Conservation (phyloP, 352 stramenopile species). For the Pythium oligandrum region DNA sequence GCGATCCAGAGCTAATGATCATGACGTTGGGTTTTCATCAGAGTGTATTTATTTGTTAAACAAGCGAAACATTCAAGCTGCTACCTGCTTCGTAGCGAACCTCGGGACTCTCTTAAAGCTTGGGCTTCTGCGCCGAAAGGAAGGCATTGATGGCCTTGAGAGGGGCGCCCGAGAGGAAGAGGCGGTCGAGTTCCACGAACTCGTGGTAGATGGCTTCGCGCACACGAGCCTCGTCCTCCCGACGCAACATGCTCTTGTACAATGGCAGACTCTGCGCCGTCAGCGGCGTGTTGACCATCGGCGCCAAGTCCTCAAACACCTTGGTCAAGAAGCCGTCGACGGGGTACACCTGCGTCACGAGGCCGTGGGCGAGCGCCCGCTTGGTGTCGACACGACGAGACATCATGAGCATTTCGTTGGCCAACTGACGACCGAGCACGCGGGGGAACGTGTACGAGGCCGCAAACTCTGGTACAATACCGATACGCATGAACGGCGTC, state of each 20-base stretch:
- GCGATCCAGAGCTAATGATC: too few species aligned
- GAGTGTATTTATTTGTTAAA: too few species aligned
- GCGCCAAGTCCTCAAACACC: conserved; percentile 38
- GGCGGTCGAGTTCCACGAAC: conserved; percentile 53
- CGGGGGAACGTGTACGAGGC: conserved; percentile 74
- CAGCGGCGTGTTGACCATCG: conserved; percentile 38
- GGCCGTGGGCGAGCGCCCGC: conserved; percentile 47
- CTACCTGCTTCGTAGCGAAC: too few species aligned
- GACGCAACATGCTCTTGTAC: conserved; percentile 56
- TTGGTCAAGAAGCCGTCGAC: conserved; percentile 36
- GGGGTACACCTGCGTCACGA: conserved; percentile 54
- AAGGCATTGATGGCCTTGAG: too few species aligned
- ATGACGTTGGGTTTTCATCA: too few species aligned
- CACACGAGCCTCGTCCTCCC: conserved; percentile 41
- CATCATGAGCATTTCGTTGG: conserved; percentile 65
- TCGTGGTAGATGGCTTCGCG: conserved; percentile 57
- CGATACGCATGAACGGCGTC: conserved; percentile 82
- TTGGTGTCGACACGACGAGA: conserved; percentile 53
- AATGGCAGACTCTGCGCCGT: conserved; percentile 45
- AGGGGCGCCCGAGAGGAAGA: too few species aligned
- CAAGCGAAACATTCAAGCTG: too few species aligned
- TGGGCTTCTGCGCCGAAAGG: too few species aligned
- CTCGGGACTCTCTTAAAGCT: too few species aligned
- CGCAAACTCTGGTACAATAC: conserved; percentile 82
- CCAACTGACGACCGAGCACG: conserved; percentile 47